Percentiles rank a stretch among this genome's conserved stretches.
phyloP scores from a whole-genome alignment of 73 alveolate genomes.

The Paramecium bursaria region DNA sequence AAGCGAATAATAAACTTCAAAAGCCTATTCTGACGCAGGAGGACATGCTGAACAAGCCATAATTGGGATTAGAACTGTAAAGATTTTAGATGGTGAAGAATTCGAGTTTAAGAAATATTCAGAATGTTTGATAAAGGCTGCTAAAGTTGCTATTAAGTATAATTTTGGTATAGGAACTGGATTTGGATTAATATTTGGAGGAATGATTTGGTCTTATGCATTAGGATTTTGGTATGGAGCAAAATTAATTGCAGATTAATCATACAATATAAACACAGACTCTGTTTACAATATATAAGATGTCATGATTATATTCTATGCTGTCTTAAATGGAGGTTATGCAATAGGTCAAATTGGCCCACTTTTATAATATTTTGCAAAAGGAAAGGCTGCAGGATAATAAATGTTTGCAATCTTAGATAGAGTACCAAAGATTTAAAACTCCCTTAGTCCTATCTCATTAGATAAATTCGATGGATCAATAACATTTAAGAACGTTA shows the following conservation, averaged over 20 bases:
- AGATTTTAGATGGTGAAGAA: conserved; percentile 64
- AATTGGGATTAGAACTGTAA: conserved; percentile 74
- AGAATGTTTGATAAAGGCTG: not conserved
- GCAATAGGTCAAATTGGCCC: conserved; percentile 83
- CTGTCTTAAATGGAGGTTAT: conserved; percentile 81
- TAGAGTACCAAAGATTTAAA: conserved; percentile 55
- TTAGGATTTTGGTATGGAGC: conserved; percentile 70
- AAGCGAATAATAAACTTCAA: conserved; percentile 65
- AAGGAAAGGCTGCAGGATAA: conserved; percentile 71
- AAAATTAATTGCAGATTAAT: conserved; percentile 50
- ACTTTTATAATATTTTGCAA: conserved; percentile 80
- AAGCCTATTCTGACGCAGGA: conserved; percentile 76
- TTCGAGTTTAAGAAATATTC: not conserved
- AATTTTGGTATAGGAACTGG: conserved; percentile 1
- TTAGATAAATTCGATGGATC: conserved; percentile 74
- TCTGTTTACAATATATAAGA: conserved; percentile 79
- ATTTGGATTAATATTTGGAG: conserved; percentile 3
- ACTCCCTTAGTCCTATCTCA: conserved; percentile 27
- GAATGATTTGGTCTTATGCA: conserved; percentile 54
- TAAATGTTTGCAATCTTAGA: conserved; percentile 70
- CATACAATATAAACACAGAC: conserved; percentile 49
- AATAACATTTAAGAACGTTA: conserved; percentile 82
- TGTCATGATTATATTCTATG: conserved; percentile 76
- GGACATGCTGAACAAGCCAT: conserved; percentile 82
- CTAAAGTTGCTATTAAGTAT: conserved; percentile 12